A percentile compares a stretch with the other conserved stretches of the same genome.
Evolutionary conservation across 176 grass and related monocot genomes (phyloP).

Genomic region (Oryza meridionalis): DNA sequence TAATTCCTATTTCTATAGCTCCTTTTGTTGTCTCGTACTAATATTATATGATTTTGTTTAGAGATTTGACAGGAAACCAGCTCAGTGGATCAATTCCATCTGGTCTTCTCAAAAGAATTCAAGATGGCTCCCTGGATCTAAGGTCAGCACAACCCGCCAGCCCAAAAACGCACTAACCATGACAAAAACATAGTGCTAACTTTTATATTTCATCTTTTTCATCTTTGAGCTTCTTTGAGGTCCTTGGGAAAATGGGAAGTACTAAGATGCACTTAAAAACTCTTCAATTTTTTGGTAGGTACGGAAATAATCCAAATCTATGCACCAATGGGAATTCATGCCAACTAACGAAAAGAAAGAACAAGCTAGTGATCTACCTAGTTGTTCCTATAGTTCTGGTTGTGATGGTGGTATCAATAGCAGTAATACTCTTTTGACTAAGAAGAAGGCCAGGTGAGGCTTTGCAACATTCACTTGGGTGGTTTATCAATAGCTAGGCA

Average conservation of each 20-base stretch:
- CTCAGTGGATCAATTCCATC: slow-evolving; percentile 51
- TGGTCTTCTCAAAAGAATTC: slow-evolving; percentile 44
- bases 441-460: slow-evolving; percentile 32
- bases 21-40: neutral
- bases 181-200: neutral
- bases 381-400: slow-evolving; percentile 23
- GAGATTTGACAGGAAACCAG: slow-evolving; percentile 64
- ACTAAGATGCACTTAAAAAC: neutral
- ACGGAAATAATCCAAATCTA: slow-evolving; percentile 48
- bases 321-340: slow-evolving; percentile 45
- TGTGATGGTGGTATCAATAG: slow-evolving; percentile 18
- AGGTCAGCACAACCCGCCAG: slow-evolving; percentile 23
- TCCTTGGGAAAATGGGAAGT: neutral
- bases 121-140: slow-evolving; percentile 49
- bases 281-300: slow-evolving; percentile 6
- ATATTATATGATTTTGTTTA: slow-evolving; percentile 24
- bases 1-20: too few relatives aligned
- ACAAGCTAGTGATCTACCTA: slow-evolving; percentile 46
- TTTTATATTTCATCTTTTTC: neutral
- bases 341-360: slow-evolving; percentile 32
- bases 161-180: neutral
- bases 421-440: slow-evolving; percentile 22
- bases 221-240: neutral
- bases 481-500: neutral
- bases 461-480: neutral